phyloP scores from a whole-genome alignment of 768 basidiomycete species.

The Boletales sp. region DNA sequence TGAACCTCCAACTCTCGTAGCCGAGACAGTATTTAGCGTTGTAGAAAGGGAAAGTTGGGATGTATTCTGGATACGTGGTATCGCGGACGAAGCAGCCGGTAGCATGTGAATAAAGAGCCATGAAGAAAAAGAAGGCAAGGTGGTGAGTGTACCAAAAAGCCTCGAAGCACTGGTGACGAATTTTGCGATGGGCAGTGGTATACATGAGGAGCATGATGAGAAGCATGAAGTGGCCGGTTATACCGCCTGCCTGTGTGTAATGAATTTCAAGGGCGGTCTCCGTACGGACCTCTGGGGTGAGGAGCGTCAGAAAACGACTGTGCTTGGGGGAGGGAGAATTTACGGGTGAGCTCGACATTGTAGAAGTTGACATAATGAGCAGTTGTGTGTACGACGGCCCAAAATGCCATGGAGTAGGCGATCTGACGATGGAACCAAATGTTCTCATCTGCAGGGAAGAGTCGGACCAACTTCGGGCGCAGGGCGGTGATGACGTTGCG shows the following conservation, averaged over 20 bases:
- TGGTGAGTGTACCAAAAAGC: slow-evolving; percentile 98
- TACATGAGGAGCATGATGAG: slow-evolving; percentile 93
- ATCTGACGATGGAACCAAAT: slow-evolving; percentile 96
- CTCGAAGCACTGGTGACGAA: slow-evolving; percentile 88
- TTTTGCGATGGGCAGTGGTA: slow-evolving; percentile 83
- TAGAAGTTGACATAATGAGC: slow-evolving; percentile 94
- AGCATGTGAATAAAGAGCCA: slow-evolving; percentile 85
- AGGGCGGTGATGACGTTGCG: slow-evolving; percentile 84
- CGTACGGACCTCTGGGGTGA: slow-evolving; percentile 66
- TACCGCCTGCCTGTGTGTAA: slow-evolving; percentile 85
- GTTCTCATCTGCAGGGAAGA: slow-evolving; percentile 91
- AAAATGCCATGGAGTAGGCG: slow-evolving; percentile 92
- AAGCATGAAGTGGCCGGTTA: slow-evolving; percentile 95
- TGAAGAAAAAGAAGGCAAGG: slow-evolving; percentile 91
- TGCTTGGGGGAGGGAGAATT: slow-evolving; percentile 19
- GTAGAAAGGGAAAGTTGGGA: slow-evolving; percentile 79
- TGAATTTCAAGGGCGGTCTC: slow-evolving; percentile 80
- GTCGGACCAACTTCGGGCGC: slow-evolving; percentile 75
- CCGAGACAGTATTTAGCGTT: slow-evolving; percentile 84
- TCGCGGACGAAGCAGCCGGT: slow-evolving; percentile 96
- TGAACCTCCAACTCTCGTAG: slow-evolving; percentile 88
- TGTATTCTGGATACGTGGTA: slow-evolving; percentile 67
- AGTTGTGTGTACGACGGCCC: slow-evolving; percentile 89
- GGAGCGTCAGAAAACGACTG: neutral
- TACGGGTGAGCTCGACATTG: slow-evolving; percentile 85